Base-by-base conservation (phyloP, 129 eudicot genomes). In the Escallonia rubra region DNA sequence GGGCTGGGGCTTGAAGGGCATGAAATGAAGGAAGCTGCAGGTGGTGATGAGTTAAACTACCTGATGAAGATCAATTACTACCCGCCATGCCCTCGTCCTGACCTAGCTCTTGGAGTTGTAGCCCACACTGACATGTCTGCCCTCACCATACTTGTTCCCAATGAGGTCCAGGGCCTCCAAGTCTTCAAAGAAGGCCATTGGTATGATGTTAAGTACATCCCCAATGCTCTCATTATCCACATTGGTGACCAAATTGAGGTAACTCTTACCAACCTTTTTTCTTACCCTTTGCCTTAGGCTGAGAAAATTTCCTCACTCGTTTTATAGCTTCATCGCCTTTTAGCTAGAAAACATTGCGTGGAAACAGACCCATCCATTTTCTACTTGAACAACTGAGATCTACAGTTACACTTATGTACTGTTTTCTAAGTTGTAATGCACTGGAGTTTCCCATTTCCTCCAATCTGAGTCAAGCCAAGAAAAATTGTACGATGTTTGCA, bases 11-110 rank as follows among this genome's bases (percentile, higher is more conserved):
- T 85, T 42, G 89, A 77, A 68, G 85, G 57, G 41, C 57, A 67
- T 62, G 90, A 72, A 53, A 3, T 91, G 43, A 86, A 81, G 54
- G 72, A 71, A 41, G 85, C 82, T 0, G 70, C 62, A 7, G 97
- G 97, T 8, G 94, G 94, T 12, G 89, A 83, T 53, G 91, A 91
- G 40, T 43, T 86, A 48, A 61, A 42, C 54, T 88, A 85, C 72
- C 52, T 79, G 64, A 8, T 88, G 77, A 91, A 91, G 73, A 88
- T 91, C 53, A 88, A 91, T 69, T 88, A 83, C 72, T 91, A 91
- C 78, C 97, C 97, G 57, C 90, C 94, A 48, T 91, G 97, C 57
- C 97, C 96, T 41, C 82, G 96, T 44, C 97, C 96, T 10, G 97
- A 91, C 5, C 71, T 91, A 39, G 93, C 95, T 49, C 93, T 91